Evolutionary conservation across 2,329 filamentous ascomycete species (phyloP), one percentile per base, ranked within the genome.

Genomic region (Neofusicoccum kwambonambiense): DNA sequence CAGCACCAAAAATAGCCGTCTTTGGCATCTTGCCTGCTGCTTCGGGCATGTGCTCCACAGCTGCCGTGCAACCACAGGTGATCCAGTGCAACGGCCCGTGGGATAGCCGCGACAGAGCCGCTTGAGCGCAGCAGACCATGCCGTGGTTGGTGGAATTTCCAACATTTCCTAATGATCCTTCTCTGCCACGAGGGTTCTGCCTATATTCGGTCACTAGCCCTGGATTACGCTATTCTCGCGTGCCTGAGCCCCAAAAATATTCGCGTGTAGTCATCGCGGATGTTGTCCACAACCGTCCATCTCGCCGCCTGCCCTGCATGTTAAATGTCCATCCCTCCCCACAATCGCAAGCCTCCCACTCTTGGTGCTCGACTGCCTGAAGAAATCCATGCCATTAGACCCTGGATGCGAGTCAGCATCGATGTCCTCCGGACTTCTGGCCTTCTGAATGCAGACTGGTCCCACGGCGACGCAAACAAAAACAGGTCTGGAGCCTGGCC

Each of bases 11-110:
- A 60, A 60, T 60, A 60, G 42, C 42, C 41, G n/a, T 22, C n/a
- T 37, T 57, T 19, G 56, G 56, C 5, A 37, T 47, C 31, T 13
- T 11, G 56, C 5, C 39, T 47, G 42, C 56, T 27, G 27, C 56
- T 47, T 60, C 2, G 8, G 56, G 56, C 17, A 60, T 34, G 41
- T 60, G 56, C 56, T 60, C 56, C 56, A 60, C 41, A 13, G 51
- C 51, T 17, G 19, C 52, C 12, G 52, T 31, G 37, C 52, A 7
- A 34, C 22, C 9, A 50, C 11, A 31, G 12, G n/a, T 8, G 17
- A 13, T 34, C 52, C 13, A 42, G 39, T 58, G 39, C 39, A 44
- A 31, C 54, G 54, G 54, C 54, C 39, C 54, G 22, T 15, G n/a
- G 13, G 52, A 44, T 34, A 57, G 9, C 39, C 52, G 15, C 22